Evolutionary conservation across 2,329 filamentous ascomycete species (phyloP), one percentile per base, ranked within the genome.

Genomic region (Cladosporium velox): DNA sequence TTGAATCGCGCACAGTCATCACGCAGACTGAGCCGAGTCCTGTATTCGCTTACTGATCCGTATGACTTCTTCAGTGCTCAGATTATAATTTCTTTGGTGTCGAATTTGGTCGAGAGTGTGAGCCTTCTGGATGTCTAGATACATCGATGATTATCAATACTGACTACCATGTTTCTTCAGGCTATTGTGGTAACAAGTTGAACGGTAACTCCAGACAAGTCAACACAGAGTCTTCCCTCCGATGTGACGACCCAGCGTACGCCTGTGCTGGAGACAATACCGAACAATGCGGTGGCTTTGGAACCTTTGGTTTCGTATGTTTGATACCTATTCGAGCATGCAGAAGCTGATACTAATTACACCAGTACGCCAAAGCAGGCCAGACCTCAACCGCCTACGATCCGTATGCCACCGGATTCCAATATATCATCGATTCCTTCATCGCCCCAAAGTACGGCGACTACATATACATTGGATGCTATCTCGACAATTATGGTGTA

Each of bases 41-140:
- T n/a, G 59, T 10, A 28, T 30, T 24, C 35, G 21, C 14, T n/a
- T 28, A n/a, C 21, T 59, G 21, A 44, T 32, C 3, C 8, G 57
- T n/a, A n/a, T n/a, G n/a, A n/a, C n/a, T n/a, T n/a, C n/a, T n/a
- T 35, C 18, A 62, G 59, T 62, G 59, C 30, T n/a, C 49, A 21
- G 59, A 32, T 26, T 62, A 52, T 44, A 52, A 62, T 34, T 62
- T 52, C n/a, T 62, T 62, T 52, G 59, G 59, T 7, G 59, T 62
- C 3, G 59, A 62, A 15, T 62, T 26, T 38, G 59, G 59, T 34
- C 34, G 44, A 21, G 44, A 62, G 24, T 62, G 59, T 62, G 26
- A 62, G 59, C 21, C 34, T 44, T 41, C 5, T 8, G 6, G 7
- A 52, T 24, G 32, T 28, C 21, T 38, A 4, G 15, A 30, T 2